These are phyloP conservation scores for Neurospora hispaniola DNA, from an alignment of 495 filamentous ascomycete species.

Conservation along the genomic window DNA sequence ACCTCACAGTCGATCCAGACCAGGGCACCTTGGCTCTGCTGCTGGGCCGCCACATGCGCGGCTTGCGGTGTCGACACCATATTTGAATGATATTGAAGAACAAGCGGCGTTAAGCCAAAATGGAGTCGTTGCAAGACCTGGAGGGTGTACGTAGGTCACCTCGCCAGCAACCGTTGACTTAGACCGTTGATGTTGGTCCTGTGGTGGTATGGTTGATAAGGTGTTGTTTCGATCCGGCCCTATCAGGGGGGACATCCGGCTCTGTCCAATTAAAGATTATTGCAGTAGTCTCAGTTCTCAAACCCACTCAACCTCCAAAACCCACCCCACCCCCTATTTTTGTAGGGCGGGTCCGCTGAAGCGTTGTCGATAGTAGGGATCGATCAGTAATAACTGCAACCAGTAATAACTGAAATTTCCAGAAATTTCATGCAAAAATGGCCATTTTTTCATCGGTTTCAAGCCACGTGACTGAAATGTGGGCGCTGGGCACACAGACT, in stretches of 20 bases:
- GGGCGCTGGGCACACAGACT: too few species aligned
- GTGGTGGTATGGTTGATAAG: not conserved
- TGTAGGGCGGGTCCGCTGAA: too few species aligned
- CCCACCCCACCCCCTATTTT: too few species aligned
- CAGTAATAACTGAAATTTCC: too few species aligned
- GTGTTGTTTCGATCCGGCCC: not conserved
- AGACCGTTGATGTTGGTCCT: not conserved
- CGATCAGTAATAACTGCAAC: too few species aligned
- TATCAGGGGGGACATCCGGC: not conserved
- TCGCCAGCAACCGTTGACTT: not conserved
- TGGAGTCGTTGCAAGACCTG: not conserved
- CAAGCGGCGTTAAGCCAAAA: not conserved
- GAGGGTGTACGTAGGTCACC: not conserved
- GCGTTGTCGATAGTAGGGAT: too few species aligned
- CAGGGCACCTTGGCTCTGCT: conserved; percentile 36
- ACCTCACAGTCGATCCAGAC: conserved; percentile 93
- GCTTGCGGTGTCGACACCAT: not conserved
- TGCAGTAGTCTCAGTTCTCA: too few species aligned
- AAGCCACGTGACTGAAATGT: too few species aligned
- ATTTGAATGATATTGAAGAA: not conserved
- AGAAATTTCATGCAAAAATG: too few species aligned
- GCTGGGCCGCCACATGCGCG: not conserved
- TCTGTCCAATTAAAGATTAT: not conserved
- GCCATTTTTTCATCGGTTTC: too few species aligned
- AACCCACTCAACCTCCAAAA: too few species aligned